Evolutionary conservation across 768 basidiomycete species (phyloP), one percentile per base, ranked within the genome.

Genomic region (Baorangia bicolor): DNA sequence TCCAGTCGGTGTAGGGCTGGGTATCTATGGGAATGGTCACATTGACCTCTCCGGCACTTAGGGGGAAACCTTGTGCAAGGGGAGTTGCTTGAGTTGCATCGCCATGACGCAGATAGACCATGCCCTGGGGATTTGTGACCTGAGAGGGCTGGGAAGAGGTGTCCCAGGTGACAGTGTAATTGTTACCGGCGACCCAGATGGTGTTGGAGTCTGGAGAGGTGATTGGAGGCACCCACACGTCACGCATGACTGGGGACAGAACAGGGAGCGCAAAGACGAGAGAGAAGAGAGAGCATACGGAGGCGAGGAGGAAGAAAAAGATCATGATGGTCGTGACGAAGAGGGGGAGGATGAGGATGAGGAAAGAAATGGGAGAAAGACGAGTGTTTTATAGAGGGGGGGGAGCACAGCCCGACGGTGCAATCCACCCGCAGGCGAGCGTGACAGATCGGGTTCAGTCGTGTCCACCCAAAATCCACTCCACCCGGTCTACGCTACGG

Each of bases 181-280:
- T 66, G 18, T 64, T 27, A 5, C 80, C 80, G 14, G 71, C 72
- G 25, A 57, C 59, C 81, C 82, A 84, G 35, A 74, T 63, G 18
- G 72, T 69, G 20, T 59, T 66, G 2, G 62, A 61, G 18, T 55
- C 25, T 1, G 82, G 82, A 37, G 62, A 73, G 21, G 61, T 61
- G 53, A 84, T 70, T 18, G 64, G 68, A 1, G 82, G 82, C 0
- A 71, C 75, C 65, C 74, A 83, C 8, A 83, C 81, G 50, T 83
- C 81, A 31, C 80, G 74, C n/a, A 3, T n/a, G 14, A 57, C 55
- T 3, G 51, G 53, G 1, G 53, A 23, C 25, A 55, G 2, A 30
- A 64, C 4, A n/a, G 75, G 78, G 59, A 69, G 64, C 0, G 74
- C 69, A 2, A 49, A 49, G 43, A 67, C 69, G 50, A 69, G 54